These are phyloP conservation scores for Fusarium subtropicale DNA, from an alignment of 2,329 filamentous ascomycete species.

Conservation along the genomic window DNA sequence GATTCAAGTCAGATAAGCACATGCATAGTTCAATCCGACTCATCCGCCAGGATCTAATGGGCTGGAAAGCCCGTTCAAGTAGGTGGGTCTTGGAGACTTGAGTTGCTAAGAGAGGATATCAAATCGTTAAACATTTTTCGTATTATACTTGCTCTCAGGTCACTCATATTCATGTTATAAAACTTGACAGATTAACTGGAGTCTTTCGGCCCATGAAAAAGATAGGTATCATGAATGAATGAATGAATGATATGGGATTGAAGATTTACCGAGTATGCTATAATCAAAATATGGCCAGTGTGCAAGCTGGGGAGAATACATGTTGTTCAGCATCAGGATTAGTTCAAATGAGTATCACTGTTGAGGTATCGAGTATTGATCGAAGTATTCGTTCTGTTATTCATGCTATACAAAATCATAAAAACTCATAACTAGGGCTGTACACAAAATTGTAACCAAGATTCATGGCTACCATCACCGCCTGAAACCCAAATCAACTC, in stretches of 20 bases:
- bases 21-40: background rate
- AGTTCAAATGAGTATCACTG: background rate
- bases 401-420: constrained; percentile 46
- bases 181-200: background rate
- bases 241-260: background rate
- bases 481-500: constrained; percentile 44
- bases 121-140: background rate
- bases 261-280: background rate
- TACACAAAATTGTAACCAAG: constrained; percentile 41
- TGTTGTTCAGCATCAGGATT: background rate
- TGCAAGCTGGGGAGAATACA: background rate
- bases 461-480: constrained; percentile 43
- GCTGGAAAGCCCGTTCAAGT: background rate
- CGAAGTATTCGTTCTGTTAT: constrained; percentile 42
- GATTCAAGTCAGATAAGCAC: background rate
- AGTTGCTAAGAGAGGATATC: background rate
- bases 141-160: background rate
- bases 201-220: background rate
- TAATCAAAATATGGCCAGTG: background rate
- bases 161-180: background rate
- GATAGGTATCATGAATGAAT: too few species aligned
- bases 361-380: constrained; percentile 7
- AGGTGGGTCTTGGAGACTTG: background rate
- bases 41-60: background rate
- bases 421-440: constrained; percentile 42